Percentiles rank a stretch among this genome's conserved stretches.
These are phyloP conservation scores for Boletus reticuloceps DNA, from an alignment of 768 basidiomycete genomes.

Conservation along the genomic window DNA sequence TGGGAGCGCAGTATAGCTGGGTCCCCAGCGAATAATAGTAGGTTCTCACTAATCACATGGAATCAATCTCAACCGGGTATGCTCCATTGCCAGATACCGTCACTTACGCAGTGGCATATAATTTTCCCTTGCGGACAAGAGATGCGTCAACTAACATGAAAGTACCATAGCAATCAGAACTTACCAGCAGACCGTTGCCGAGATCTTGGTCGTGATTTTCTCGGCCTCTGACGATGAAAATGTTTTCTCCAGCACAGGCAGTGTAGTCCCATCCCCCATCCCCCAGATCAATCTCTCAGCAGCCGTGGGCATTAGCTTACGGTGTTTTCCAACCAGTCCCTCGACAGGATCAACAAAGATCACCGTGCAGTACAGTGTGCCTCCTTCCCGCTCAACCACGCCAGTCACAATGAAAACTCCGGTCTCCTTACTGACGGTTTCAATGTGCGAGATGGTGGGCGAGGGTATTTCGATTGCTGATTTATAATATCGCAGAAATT, in stretches of 20 bases:
- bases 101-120: slow-evolving; percentile 61
- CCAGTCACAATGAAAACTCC: slow-evolving; percentile 59
- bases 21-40: slow-evolving; percentile 59
- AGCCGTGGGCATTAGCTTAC: slow-evolving; percentile 64
- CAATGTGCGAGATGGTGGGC: slow-evolving; percentile 44
- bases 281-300: slow-evolving; percentile 63
- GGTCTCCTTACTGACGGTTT: slow-evolving; percentile 45
- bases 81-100: background rate
- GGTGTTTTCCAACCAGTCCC: slow-evolving; percentile 59
- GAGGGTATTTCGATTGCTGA: slow-evolving; percentile 60
- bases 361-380: slow-evolving; percentile 60
- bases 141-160: background rate
- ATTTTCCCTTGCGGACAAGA: slow-evolving; percentile 53
- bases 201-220: slow-evolving; percentile 42
- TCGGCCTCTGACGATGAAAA: slow-evolving; percentile 31
- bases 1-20: slow-evolving; percentile 64
- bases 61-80: slow-evolving; percentile 1
- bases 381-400: slow-evolving; percentile 55
- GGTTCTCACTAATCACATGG: slow-evolving; percentile 46
- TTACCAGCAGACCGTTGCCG: slow-evolving; percentile 60
- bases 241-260: slow-evolving; percentile 45
- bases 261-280: slow-evolving; percentile 51
- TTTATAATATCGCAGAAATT: slow-evolving; percentile 52
- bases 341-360: slow-evolving; percentile 52
- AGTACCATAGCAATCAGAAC: slow-evolving; percentile 6